Evolutionary conservation across 1,284 basidiomycete genomes (phyloP), one percentile per base, ranked within the genome.

Genomic region (Thelephora terrestris): DNA sequence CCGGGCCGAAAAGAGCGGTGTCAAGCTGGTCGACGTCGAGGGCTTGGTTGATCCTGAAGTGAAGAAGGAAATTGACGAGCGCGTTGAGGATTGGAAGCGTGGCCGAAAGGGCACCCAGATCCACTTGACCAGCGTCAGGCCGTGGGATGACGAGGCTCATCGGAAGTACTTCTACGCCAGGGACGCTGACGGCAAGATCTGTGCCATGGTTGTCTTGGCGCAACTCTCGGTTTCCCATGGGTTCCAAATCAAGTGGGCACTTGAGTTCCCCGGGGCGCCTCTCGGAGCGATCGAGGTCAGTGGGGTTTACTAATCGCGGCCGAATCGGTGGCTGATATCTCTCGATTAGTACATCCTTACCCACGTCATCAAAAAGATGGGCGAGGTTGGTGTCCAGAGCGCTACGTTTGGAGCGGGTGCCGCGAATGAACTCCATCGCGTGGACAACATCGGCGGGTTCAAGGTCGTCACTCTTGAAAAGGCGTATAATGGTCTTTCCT

Each of bases 181-280:
- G 21, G 69, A 75, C 51, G 63, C 62, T 51, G 57, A 69, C 7
- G 64, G 63, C 24, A 64, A 66, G 59, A 57, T 65, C 9, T 64
- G 67, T 52, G 70, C 69, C 1, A 59, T 79, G 50, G 73, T 79
- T 47, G 75, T 77, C 21, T 61, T 79, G 4, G 72, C 76, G 7
- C 73, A 76, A 59, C 66, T 80, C 14, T 64, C 75, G 4, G 65
- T 73, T 4, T 58, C 64, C 49, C 64, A 74, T 50, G 76, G 76
- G 5, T 73, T 69, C 60, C 77, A 79, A 58, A 71, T 78, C 61
- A 79, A 79, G 59, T 79, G 74, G 73, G 71, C 74, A 2, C 64
- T 78, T 37, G 73, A 74, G 55, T 79, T 78, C 64, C 74, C 75
- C 7, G 67, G 64, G 27, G 71, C 74, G 6, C 72, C 74, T n/a